These are phyloP conservation scores for Nigrograna mackinnonii DNA, from an alignment of 2,329 filamentous ascomycete genomes.

Conservation along the genomic window DNA sequence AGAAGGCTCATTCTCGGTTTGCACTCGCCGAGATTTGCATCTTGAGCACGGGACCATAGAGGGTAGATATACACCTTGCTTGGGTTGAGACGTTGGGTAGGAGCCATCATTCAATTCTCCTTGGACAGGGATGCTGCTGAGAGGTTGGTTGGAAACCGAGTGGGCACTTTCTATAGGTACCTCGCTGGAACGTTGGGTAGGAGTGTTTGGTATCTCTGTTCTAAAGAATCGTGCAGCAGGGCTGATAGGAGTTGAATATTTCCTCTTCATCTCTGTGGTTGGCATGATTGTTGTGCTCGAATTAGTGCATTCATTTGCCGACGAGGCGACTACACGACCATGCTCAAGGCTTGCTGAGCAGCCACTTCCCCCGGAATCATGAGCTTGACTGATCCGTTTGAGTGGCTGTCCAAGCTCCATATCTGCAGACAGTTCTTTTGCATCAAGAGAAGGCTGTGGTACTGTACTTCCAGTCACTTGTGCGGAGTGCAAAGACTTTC, in stretches of 20 bases:
- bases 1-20: background rate
- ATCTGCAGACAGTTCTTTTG: too few species aligned
- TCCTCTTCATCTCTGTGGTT: background rate
- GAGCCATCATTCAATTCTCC: background rate
- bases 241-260: background rate
- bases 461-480: background rate
- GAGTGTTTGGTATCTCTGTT: constrained; percentile 5
- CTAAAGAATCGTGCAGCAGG: background rate
- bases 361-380: too few species aligned
- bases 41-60: background rate
- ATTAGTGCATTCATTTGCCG: background rate
- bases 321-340: background rate
- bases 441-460: too few species aligned
- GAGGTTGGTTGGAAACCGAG: background rate
- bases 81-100: background rate
- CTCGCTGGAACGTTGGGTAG: constrained; percentile 16
- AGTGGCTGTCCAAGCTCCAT: too few species aligned
- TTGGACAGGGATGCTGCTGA: background rate
- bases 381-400: too few species aligned
- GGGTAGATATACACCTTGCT: background rate
- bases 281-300: background rate
- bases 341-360: too few species aligned
- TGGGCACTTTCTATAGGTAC: constrained; percentile 1
- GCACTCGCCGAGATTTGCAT: background rate
- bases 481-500: background rate